These are phyloP conservation scores for Trifolium dubium DNA, from an alignment of 306 rosid species.

Conservation along the genomic window DNA sequence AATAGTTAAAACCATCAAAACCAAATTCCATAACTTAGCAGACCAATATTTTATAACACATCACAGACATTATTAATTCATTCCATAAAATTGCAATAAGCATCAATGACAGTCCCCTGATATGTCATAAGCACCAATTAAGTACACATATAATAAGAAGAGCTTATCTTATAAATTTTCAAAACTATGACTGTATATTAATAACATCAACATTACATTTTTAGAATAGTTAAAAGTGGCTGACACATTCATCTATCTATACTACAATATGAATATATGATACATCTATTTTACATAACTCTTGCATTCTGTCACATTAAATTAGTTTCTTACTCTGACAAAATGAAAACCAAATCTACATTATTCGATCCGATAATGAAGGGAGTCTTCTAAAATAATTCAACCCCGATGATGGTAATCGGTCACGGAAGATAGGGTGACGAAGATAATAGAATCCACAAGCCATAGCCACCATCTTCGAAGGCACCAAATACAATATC, in stretches of 20 bases:
- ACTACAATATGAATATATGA: background rate
- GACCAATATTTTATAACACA: background rate
- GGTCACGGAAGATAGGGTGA: slow-evolving; percentile 78
- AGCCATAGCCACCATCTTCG: slow-evolving; percentile 79
- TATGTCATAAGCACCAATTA: no score
- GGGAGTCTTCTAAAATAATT: slow-evolving; percentile 84
- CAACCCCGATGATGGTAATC: slow-evolving; percentile 68
- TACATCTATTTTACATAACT: background rate
- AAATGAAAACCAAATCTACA: slow-evolving; percentile 44
- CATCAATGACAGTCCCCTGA: background rate
- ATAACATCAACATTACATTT: background rate
- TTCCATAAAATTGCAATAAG: background rate
- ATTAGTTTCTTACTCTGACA: background rate
- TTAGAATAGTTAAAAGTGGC: background rate
- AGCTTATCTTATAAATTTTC: background rate
- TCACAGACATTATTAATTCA: background rate
- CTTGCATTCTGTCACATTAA: background rate
- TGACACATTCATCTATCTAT: background rate
- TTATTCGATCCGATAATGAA: slow-evolving; percentile 71
- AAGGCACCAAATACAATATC: slow-evolving; percentile 67
- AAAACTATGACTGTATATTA: background rate
- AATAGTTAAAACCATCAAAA: no score
- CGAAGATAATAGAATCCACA: slow-evolving; percentile 82
- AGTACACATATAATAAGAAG: background rate
- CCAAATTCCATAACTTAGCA: background rate